phyloP scores from a whole-genome alignment of 2,329 filamentous ascomycete genomes.

The Endocalyx cinctus region DNA sequence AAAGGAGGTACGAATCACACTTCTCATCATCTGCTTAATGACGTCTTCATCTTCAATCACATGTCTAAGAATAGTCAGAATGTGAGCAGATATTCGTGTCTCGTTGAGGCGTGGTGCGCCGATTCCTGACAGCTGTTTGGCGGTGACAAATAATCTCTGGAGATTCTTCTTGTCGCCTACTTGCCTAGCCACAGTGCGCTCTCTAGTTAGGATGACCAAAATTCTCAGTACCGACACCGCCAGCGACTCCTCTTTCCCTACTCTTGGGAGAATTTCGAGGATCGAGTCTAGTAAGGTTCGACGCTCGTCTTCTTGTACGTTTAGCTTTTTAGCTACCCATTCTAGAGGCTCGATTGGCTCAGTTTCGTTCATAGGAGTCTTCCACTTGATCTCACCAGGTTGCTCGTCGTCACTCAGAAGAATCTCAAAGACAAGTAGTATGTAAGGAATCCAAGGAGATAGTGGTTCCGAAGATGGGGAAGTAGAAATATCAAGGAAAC shows the following conservation, averaged over 20 bases:
- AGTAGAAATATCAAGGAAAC: constrained; percentile 69
- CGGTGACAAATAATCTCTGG: constrained; percentile 88
- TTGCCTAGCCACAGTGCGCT: constrained; percentile 66
- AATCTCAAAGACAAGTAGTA: constrained; percentile 85
- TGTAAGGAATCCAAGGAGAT: constrained; percentile 89
- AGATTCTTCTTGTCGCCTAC: constrained; percentile 87
- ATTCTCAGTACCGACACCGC: constrained; percentile 80
- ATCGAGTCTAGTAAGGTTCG: constrained; percentile 68
- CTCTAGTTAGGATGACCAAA: constrained; percentile 81
- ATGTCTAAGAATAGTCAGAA: constrained; percentile 85
- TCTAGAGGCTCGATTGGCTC: constrained; percentile 49
- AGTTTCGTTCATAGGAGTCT: constrained; percentile 45
- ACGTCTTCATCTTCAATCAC: constrained; percentile 92
- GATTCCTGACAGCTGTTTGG: constrained; percentile 80
- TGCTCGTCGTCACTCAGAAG: constrained; percentile 86
- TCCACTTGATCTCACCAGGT: constrained; percentile 71
- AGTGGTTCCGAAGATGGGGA: constrained; percentile 68
- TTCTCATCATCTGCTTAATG: constrained; percentile 85
- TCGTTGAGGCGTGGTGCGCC: constrained; percentile 68
- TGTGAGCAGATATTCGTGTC: constrained; percentile 50
- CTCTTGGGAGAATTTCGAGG: constrained; percentile 77
- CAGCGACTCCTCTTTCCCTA: constrained; percentile 82
- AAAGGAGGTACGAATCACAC: constrained; percentile 78
- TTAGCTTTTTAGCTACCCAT: constrained; percentile 54
- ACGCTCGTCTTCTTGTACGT: constrained; percentile 63